Base-by-base conservation (phyloP, 805 yeast species). In the Candida yuanshanica region DNA sequence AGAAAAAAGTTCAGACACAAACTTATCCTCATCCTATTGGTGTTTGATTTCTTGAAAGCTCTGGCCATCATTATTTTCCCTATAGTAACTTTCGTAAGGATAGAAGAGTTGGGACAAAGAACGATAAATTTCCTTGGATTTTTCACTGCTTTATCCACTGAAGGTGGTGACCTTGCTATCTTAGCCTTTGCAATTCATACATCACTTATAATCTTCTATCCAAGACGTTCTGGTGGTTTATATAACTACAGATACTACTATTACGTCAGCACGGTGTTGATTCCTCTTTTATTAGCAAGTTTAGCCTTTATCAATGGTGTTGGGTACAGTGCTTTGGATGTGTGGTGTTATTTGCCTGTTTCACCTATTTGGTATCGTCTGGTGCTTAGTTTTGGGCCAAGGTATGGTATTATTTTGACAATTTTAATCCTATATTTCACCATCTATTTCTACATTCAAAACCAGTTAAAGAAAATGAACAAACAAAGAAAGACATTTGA, bases 131-230 rank as follows among this genome's bases (percentile, higher is more conserved):
- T 50, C 29, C 35, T 56, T 2, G 96, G 95, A 2, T 88, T 84
- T 68, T 79, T 86, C 60, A 83, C 95, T 1, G 85, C 90, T 4
- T 70, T 80, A 31, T 72, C 87, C 18, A 82, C 84, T 12, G 95
- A 86, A 60, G 95, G 95, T 17, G 88, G 90, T 2, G 97, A 89
- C 61, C 56, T 87, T 26, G 89, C 93, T 14, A 89, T 88, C 39
- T 65, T 87, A 24, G 72, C 82, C 26, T 83, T 89, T 63, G 95
- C 96, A 2, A 62, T 88, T 13, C 96, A 89, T 62, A 83, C 91
- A 9, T 86, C 79, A 21, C 56, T 88, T 33, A 64, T 87, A 23
- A 82, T 89, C 5, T 84, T 86, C 59, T 66, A 68, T 44, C 87
- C 91, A 1, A 69, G 66, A 22, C 68, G 70, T 43, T 70, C 67